A percentile compares a stretch with the other conserved stretches of the same genome.
Conservation (phyloP, 2,329 filamentous ascomycete genomes). For the Aspergillus fructus region DNA sequence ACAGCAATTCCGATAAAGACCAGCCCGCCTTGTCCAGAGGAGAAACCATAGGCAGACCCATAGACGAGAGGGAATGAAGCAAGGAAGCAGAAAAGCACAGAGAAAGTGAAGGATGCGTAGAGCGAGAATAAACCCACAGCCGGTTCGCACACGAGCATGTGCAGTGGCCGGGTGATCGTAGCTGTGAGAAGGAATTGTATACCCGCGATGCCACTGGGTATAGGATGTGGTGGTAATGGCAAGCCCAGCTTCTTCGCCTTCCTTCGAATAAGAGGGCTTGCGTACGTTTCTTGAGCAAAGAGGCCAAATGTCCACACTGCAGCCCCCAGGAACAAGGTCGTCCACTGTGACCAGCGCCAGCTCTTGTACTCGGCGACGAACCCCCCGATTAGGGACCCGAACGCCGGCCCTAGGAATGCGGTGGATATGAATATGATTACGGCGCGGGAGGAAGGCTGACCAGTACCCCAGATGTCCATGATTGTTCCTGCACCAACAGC, state of each 20-base stretch:
- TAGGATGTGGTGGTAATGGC: neutral
- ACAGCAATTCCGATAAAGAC: neutral
- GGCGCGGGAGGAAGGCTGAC: neutral
- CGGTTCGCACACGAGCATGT: slow-evolving; percentile 55
- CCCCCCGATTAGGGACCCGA: slow-evolving; percentile 59
- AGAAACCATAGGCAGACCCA: slow-evolving; percentile 62
- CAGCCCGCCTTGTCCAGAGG: slow-evolving; percentile 50
- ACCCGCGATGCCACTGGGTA: neutral
- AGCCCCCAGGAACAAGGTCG: slow-evolving; percentile 64
- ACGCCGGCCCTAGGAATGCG: slow-evolving; percentile 57
- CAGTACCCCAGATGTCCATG: slow-evolving; percentile 14
- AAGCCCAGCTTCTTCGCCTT: neutral
- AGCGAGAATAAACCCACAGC: slow-evolving; percentile 8
- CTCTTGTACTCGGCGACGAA: slow-evolving; percentile 61
- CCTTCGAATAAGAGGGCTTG: neutral
- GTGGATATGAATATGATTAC: slow-evolving; percentile 32
- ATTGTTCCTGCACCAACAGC: slow-evolving; percentile 18
- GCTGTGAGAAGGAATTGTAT: slow-evolving; percentile 30
- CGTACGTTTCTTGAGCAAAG: neutral
- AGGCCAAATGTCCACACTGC: neutral
- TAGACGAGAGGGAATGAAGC: slow-evolving; percentile 72
- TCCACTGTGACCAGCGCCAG: slow-evolving; percentile 73
- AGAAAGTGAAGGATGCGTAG: slow-evolving; percentile 62
- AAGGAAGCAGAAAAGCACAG: slow-evolving; percentile 77
- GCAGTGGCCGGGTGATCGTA: slow-evolving; percentile 52